Percentiles rank a stretch among this genome's conserved stretches.
phyloP scores from a whole-genome alignment of 2,329 filamentous ascomycete species.

The Raffaelea deltoideospora region DNA sequence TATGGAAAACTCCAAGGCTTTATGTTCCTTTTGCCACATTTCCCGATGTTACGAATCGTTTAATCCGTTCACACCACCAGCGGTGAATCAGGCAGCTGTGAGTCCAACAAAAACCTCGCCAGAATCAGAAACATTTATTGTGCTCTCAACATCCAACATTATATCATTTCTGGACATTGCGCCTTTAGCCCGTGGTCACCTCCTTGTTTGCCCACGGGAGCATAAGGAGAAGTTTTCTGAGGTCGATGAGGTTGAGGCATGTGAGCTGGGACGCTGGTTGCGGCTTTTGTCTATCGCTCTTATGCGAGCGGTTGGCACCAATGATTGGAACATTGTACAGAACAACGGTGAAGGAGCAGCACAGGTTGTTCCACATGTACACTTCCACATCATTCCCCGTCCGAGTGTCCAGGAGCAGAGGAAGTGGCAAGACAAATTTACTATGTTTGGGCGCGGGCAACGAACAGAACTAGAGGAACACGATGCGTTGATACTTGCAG shows the following conservation, averaged over 20 bases:
- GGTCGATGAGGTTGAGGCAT: constrained; percentile 45
- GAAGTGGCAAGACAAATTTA: constrained; percentile 49
- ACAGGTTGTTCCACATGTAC: constrained; percentile 84
- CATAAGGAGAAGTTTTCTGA: constrained; percentile 71
- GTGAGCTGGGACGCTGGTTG: constrained; percentile 52
- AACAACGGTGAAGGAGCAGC: constrained; percentile 85
- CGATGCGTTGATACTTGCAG: constrained; percentile 46
- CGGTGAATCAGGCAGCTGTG: constrained; percentile 18
- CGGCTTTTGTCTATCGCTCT: constrained; percentile 60
- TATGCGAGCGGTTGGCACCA: constrained; percentile 50
- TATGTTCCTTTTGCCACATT: constrained; percentile 54
- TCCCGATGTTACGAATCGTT: constrained; percentile 31
- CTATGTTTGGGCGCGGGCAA: constrained; percentile 66
- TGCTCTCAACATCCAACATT: constrained; percentile 63
- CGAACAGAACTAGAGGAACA: constrained; percentile 64
- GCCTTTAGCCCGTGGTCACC: constrained; percentile 69
- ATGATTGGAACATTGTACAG: constrained; percentile 92
- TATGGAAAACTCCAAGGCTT: not conserved
- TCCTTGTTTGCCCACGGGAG: constrained; percentile 63
- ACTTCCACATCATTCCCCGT: constrained; percentile 87
- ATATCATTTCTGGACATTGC: constrained; percentile 89
- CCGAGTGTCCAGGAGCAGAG: constrained; percentile 48
- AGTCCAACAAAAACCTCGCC: constrained; percentile 21
- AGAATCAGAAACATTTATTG: constrained; percentile 38
- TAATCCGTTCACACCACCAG: constrained; percentile 26